Conservation (phyloP, 2,329 filamentous ascomycete species). For the Neofusicoccum sp. region DNA sequence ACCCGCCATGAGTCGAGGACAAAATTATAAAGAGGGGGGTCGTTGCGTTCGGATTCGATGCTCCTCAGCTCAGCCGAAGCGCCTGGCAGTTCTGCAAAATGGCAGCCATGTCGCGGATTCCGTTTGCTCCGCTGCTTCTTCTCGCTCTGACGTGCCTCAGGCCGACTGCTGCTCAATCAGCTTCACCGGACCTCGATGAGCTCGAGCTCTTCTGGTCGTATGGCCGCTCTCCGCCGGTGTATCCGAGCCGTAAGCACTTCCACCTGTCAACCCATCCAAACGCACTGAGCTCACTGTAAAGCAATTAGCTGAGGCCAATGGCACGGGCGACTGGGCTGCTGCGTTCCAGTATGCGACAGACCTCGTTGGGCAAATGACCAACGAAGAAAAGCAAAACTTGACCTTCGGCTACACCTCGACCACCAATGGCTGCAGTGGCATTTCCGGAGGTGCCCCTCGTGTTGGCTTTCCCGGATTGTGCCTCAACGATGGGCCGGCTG, state of each 20-base stretch:
- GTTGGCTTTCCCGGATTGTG: constrained; percentile 39
- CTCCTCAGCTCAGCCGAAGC: background rate
- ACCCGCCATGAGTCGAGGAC: too few relatives aligned
- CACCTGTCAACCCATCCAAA: background rate
- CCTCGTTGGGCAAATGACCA: constrained; percentile 40
- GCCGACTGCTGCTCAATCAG: background rate
- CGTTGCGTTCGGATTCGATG: background rate
- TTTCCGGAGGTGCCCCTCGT: constrained; percentile 23
- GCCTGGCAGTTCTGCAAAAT: background rate
- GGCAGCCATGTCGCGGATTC: background rate
- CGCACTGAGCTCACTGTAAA: background rate
- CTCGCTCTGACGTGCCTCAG: background rate
- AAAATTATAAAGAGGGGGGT: background rate
- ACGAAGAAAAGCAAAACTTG: constrained; percentile 38
- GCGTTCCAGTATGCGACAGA: constrained; percentile 42
- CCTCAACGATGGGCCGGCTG: constrained; percentile 42
- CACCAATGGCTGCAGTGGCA: background rate
- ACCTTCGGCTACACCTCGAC: constrained; percentile 38
- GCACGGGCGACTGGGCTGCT: constrained; percentile 32
- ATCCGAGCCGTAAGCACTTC: background rate
- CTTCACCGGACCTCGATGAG: background rate
- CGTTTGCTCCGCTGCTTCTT: background rate
- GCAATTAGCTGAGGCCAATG: background rate
- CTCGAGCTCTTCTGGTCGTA: constrained; percentile 3
- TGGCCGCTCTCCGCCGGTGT: background rate